phyloP scores from a whole-genome alignment of 2,329 filamentous ascomycete genomes.

The Pyrenochaeta sp. region DNA sequence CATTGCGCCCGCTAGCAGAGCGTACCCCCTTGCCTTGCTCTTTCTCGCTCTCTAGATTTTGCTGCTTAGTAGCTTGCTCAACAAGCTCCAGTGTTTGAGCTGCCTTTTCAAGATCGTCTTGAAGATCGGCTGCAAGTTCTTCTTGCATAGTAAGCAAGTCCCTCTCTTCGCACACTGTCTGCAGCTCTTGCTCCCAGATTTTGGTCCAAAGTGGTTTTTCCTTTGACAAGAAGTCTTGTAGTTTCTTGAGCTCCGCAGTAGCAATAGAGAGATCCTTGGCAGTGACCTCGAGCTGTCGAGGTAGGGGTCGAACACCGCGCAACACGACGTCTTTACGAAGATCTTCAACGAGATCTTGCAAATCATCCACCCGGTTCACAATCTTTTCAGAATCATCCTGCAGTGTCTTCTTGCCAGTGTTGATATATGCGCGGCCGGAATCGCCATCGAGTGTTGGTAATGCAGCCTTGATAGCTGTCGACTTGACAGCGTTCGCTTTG shows the following conservation, averaged over 20 bases:
- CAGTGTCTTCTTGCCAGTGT: constrained; percentile 84
- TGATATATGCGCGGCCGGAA: constrained; percentile 85
- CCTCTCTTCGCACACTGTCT: constrained; percentile 93
- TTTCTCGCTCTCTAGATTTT: constrained; percentile 77
- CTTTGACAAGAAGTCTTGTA: constrained; percentile 88
- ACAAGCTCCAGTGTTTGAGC: constrained; percentile 92
- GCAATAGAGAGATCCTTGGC: constrained; percentile 85
- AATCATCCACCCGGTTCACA: constrained; percentile 89
- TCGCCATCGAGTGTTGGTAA: constrained; percentile 77
- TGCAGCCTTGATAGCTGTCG: constrained; percentile 72
- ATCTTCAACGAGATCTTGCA: constrained; percentile 97
- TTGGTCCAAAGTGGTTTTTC: constrained; percentile 99
- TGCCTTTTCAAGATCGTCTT: constrained; percentile 95
- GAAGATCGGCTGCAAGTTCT: constrained; percentile 88
- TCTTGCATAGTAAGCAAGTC: constrained; percentile 96
- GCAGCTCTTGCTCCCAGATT: constrained; percentile 98
- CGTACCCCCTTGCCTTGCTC: constrained; percentile 54
- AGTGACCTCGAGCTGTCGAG: constrained; percentile 86
- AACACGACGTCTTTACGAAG: constrained; percentile 95
- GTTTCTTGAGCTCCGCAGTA: constrained; percentile 86
- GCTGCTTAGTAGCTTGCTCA: constrained; percentile 97
- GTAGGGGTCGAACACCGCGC: constrained; percentile 88
- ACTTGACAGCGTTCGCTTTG: constrained; percentile 84
- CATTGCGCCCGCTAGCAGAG: constrained; percentile 57
- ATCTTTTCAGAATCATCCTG: constrained; percentile 88